These are phyloP conservation scores for Lichtheimia ornata DNA, from an alignment of 371 early-diverging fungal genomes.

Conservation along the genomic window DNA sequence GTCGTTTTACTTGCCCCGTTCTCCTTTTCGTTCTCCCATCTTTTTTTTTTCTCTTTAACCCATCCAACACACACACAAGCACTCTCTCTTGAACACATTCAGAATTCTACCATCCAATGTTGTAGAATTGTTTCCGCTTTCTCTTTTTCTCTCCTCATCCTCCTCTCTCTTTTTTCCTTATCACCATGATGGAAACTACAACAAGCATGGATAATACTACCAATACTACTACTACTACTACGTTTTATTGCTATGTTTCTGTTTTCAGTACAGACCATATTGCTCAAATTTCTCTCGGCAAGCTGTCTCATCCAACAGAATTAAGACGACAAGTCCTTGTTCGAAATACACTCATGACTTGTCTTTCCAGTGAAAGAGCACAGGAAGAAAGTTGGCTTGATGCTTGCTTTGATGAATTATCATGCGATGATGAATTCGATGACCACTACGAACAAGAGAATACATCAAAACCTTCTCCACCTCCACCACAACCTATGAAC, in stretches of 20 bases:
- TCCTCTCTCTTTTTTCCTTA: neutral
- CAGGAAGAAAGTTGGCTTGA: constrained; percentile 40
- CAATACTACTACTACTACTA: constrained; percentile 1
- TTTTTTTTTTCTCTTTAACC: no score
- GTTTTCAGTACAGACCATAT: constrained; percentile 12
- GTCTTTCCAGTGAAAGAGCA: constrained; percentile 19
- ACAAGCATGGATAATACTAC: neutral
- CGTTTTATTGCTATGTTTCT: constrained; percentile 2
- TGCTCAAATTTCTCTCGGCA: constrained; percentile 33
- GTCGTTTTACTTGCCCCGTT: neutral
- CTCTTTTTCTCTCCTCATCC: constrained; percentile 6
- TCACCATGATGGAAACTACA: neutral
- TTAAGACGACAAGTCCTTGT: constrained; percentile 34
- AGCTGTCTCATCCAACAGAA: constrained; percentile 28
- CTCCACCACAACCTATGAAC: no score
- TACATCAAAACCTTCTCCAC: neutral
- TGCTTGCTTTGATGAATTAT: constrained; percentile 5
- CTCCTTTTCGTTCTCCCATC: no score
- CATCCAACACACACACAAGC: no score
- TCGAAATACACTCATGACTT: constrained; percentile 30
- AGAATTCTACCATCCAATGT: constrained; percentile 3
- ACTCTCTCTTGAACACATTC: no score
- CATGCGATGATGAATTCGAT: neutral
- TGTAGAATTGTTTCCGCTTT: neutral
- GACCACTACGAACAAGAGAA: neutral